phyloP scores from a whole-genome alignment of 2,329 filamentous ascomycete species.

The Penicillium sp. region DNA sequence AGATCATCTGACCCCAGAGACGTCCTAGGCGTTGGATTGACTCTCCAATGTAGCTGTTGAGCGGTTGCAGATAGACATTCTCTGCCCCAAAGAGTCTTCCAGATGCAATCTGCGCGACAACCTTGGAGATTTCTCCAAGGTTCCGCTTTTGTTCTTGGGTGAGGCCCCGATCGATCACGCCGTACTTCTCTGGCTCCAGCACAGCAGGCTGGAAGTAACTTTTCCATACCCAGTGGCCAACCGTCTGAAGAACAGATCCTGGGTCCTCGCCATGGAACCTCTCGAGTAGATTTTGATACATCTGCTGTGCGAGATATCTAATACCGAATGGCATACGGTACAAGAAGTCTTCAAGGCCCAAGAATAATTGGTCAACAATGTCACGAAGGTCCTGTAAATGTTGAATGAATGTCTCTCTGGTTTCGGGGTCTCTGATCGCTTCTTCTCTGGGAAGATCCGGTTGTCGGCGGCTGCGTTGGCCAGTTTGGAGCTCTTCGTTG shows the following conservation, averaged over 20 bases:
- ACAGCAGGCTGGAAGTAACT: conserved; percentile 87
- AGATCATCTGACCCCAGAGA: conserved; percentile 68
- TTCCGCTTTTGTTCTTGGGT: conserved; percentile 91
- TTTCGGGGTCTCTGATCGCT: conserved; percentile 92
- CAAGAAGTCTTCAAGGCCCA: conserved; percentile 69
- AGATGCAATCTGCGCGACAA: conserved; percentile 78
- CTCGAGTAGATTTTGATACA: conserved; percentile 65
- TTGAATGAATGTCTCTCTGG: conserved; percentile 82
- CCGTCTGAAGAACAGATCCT: conserved; percentile 68
- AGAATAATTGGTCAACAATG: conserved; percentile 84
- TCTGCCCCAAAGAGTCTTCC: conserved; percentile 86
- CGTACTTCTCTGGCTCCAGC: conserved; percentile 81
- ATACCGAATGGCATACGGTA: conserved; percentile 88
- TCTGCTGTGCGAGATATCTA: conserved; percentile 76
- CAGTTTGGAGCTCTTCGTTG: conserved; percentile 91
- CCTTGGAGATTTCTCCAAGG: conserved; percentile 78
- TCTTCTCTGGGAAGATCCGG: conserved; percentile 81
- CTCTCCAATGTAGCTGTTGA: conserved; percentile 83
- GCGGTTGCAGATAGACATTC: conserved; percentile 87
- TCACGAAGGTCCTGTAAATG: conserved; percentile 89
- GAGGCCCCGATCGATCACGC: conserved; percentile 79
- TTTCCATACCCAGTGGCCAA: conserved; percentile 87
- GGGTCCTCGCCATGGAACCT: conserved; percentile 74
- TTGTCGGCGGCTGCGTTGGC: conserved; percentile 67
- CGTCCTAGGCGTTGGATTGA: conserved; percentile 69